phyloP scores from a whole-genome alignment of 495 filamentous ascomycete genomes.

The Neurospora sp. region DNA sequence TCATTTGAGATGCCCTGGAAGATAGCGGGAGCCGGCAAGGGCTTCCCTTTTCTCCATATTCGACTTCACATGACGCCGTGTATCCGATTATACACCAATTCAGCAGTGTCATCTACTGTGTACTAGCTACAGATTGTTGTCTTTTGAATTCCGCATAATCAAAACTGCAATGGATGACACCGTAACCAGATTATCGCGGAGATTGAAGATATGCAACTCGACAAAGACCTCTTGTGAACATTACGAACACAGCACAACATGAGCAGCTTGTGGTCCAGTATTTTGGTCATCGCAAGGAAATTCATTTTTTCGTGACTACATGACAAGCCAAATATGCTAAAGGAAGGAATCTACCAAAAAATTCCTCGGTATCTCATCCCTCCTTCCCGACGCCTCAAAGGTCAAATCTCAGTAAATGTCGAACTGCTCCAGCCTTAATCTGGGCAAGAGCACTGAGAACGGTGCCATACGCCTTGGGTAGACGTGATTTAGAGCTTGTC shows the following conservation, averaged over 20 bases:
- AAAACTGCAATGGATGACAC: not conserved
- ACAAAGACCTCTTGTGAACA: not conserved
- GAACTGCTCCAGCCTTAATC: constrained; percentile 6
- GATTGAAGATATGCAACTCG: not conserved
- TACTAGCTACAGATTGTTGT: not conserved
- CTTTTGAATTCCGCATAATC: not conserved
- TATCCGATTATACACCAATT: not conserved
- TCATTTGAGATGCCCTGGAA: not conserved
- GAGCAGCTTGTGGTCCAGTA: not conserved
- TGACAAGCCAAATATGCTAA: not conserved
- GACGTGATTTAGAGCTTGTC: constrained; percentile 79
- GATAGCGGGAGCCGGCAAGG: not conserved
- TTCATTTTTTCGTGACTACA: not conserved
- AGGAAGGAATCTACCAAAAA: not conserved
- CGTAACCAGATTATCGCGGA: not conserved
- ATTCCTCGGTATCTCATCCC: not conserved
- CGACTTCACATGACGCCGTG: not conserved
- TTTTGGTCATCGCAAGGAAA: not conserved
- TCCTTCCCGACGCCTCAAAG: constrained; percentile 2
- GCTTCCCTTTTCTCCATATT: not conserved
- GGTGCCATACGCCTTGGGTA: constrained; percentile 27
- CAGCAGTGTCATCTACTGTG: not conserved
- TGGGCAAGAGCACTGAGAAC: constrained; percentile 26
- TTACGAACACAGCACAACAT: not conserved
- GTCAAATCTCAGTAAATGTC: constrained; percentile 2